phyloP scores from a whole-genome alignment of 495 filamentous ascomycete genomes.

The Usnea hakonensis region DNA sequence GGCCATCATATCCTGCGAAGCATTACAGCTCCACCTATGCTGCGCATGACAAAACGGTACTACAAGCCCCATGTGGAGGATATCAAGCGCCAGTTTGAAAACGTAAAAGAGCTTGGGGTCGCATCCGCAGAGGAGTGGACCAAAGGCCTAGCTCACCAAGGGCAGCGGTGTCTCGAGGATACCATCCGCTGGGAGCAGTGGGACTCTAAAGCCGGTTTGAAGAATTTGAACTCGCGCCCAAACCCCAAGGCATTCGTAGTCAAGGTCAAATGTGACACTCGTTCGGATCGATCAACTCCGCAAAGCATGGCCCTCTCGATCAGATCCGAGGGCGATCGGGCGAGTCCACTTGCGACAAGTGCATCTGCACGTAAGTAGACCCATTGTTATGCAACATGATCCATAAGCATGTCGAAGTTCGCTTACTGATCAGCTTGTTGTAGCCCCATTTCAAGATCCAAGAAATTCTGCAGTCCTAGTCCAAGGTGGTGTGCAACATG shows the following conservation, averaged over 20 bases:
- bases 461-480: background rate
- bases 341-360: conserved; percentile 10
- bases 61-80: conserved; percentile 47
- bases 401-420: background rate
- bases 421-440: conserved; percentile 1
- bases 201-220: conserved; percentile 44
- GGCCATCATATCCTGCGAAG: conserved; percentile 43
- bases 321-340: background rate
- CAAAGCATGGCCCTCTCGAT: conserved; percentile 10
- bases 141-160: conserved; percentile 56
- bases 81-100: conserved; percentile 48
- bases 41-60: conserved; percentile 54
- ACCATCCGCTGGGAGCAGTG: conserved; percentile 64
- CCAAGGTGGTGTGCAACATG: conserved; percentile 4
- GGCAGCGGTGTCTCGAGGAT: conserved; percentile 48
- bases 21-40: conserved; percentile 35
- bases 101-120: conserved; percentile 50
- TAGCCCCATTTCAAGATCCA: conserved; percentile 14
- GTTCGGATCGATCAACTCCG: conserved; percentile 18
- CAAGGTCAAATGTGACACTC: conserved; percentile 6
- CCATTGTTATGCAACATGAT: background rate
- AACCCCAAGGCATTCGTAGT: conserved; percentile 1
- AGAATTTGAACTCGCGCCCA: conserved; percentile 15
- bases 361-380: conserved; percentile 12
- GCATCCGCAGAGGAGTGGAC: conserved; percentile 65